Conservation (phyloP, 164 flowering plant genomes). For the Euptelea pleiosperma region DNA sequence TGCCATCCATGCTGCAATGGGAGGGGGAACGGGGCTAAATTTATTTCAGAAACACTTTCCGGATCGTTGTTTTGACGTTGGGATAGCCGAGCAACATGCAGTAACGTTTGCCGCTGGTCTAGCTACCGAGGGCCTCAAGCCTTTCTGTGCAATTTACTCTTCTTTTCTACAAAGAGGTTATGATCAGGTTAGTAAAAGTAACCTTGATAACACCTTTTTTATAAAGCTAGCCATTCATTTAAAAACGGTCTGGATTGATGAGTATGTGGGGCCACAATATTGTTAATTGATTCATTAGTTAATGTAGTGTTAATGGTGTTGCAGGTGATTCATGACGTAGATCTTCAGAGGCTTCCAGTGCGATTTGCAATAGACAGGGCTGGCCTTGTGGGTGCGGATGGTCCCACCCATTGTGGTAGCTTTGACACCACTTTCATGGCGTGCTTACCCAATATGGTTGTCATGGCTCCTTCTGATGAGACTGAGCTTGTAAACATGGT, state of each 20-base stretch:
- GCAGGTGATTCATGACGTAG: constrained; percentile 58
- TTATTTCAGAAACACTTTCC: constrained; percentile 46
- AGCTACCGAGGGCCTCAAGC: constrained; percentile 54
- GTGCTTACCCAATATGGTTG: constrained; percentile 59
- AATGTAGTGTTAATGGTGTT: too few species aligned
- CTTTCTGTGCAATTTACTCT: constrained; percentile 52
- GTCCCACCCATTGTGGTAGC: constrained; percentile 55
- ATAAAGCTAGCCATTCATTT: not conserved
- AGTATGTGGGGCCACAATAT: too few species aligned
- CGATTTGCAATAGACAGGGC: constrained; percentile 52
- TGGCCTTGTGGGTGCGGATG: constrained; percentile 57
- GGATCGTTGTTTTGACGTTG: constrained; percentile 45
- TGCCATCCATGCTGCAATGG: constrained; percentile 59
- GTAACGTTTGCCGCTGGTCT: constrained; percentile 59
- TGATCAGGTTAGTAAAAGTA: constrained; percentile 38
- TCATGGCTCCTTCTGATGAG: constrained; percentile 52
- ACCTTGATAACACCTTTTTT: not conserved
- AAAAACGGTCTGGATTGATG: too few species aligned
- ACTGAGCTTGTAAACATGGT: constrained; percentile 49
- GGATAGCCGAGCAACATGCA: constrained; percentile 67
- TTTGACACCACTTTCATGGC: constrained; percentile 54
- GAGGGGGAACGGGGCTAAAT: constrained; percentile 52
- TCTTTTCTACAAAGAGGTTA: constrained; percentile 52
- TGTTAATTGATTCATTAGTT: too few species aligned
- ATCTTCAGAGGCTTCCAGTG: constrained; percentile 54